Percentiles rank a stretch among this genome's conserved stretches.
phyloP scores from a whole-genome alignment of 352 stramenopile species.

The Pythium sukuiense region DNA sequence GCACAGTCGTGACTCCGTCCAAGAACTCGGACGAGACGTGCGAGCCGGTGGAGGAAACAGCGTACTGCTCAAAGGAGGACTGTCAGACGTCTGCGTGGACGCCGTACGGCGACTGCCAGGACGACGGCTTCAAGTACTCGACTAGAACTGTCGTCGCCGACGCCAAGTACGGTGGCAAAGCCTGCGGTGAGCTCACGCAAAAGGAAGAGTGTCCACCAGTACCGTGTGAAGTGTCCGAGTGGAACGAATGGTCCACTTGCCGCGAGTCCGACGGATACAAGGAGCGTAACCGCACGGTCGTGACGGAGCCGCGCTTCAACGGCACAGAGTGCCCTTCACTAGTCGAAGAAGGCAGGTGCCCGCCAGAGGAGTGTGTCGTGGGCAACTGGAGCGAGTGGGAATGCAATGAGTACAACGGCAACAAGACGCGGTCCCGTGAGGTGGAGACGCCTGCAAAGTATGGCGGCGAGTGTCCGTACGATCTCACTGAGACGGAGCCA shows the following conservation, averaged over 20 bases:
- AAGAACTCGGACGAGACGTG: slow-evolving; percentile 10
- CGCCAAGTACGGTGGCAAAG: slow-evolving; percentile 1
- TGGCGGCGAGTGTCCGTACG: slow-evolving; percentile 16
- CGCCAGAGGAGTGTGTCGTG: slow-evolving; percentile 19
- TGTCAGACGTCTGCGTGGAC: background rate
- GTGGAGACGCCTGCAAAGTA: background rate
- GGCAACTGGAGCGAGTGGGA: slow-evolving; percentile 12
- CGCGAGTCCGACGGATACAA: slow-evolving; percentile 8
- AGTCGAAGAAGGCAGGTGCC: slow-evolving; percentile 34
- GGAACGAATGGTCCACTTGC: slow-evolving; percentile 8
- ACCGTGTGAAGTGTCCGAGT: slow-evolving; percentile 9
- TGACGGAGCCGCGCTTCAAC: slow-evolving; percentile 33
- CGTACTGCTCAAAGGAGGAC: slow-evolving; percentile 9
- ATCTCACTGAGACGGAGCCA: background rate
- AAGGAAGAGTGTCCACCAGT: slow-evolving; percentile 2
- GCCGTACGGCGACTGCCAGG: background rate
- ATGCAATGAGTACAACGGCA: slow-evolving; percentile 12
- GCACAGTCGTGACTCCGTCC: background rate
- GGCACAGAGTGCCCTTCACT: slow-evolving; percentile 38
- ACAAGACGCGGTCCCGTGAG: slow-evolving; percentile 11
- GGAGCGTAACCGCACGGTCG: slow-evolving; percentile 24
- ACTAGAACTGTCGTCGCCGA: background rate
- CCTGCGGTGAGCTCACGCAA: background rate
- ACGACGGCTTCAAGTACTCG: slow-evolving; percentile 7
- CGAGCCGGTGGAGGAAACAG: slow-evolving; percentile 8